Base-by-base conservation (phyloP, 1,284 basidiomycete genomes). In the Ustilago xerochloae region DNA sequence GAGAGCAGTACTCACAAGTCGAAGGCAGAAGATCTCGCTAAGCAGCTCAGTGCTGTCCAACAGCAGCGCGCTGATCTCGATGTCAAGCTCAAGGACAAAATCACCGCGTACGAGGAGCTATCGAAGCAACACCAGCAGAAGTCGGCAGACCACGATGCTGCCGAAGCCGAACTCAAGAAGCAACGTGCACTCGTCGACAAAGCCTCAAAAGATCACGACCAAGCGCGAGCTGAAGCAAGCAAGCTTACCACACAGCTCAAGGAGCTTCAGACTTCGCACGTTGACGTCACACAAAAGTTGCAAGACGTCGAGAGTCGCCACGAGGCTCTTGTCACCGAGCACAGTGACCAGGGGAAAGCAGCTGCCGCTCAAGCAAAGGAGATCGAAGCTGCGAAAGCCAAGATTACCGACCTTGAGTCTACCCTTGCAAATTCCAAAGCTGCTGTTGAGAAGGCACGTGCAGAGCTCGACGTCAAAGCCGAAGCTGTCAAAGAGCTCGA, bases 101-200 rank as follows among this genome's bases (percentile, higher is more conserved):
- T 26, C 22, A 32, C 67, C 2, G 63, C 60, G 12, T 54, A 65
- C 43, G 57, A 56, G 3, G 64, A 50, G 10, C 61, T 69, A 7
- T 46, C 54, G 3, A 56, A 68, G 39, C 47, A 26, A 10, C 60
- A 73, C 43, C 43, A 63, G 38, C 32, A 67, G 54, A 61, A 30
- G 54, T 55, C 46, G 6, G 46, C 55, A 8, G 59, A 55, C 38
- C 63, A 59, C 41, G 60, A 61, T 16, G 39, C 55, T 2, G 51
- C 55, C 7, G 35, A 65, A 32, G 35, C 54, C 7, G 60, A 71
- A 43, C 58, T 71, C 36, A 33, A 62, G 50, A 39, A 71, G 41
- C 59, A 71, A 49, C 49, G 48, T 16, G 33, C 39, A n/a, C 43
- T 64, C 4, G 49, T 54, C 7, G 52, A 52, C 4, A 61, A 61